Conservation (phyloP, 768 basidiomycete species). For the Gelatoporia subvermispora region DNA sequence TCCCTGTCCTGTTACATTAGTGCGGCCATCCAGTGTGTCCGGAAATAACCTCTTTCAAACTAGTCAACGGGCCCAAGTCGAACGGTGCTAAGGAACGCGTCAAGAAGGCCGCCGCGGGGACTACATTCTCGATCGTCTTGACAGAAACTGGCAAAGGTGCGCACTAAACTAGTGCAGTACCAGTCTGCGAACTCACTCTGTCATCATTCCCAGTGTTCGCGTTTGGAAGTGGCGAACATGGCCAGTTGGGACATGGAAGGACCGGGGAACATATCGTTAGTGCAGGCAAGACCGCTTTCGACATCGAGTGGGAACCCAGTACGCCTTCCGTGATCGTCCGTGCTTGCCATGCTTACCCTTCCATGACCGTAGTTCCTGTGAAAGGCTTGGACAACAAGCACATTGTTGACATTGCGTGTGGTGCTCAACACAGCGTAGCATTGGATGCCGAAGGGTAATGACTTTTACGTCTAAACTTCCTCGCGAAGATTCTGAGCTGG, state of each 20-base stretch:
- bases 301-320: slow-evolving; percentile 72
- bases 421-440: slow-evolving; percentile 83
- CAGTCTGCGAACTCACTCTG: background rate
- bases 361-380: slow-evolving; percentile 52
- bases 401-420: slow-evolving; percentile 79
- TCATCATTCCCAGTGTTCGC: slow-evolving; percentile 57
- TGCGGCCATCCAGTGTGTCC: slow-evolving; percentile 66
- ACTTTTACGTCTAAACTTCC: background rate
- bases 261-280: slow-evolving; percentile 90
- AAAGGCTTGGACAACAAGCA: slow-evolving; percentile 72
- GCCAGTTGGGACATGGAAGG: slow-evolving; percentile 88
- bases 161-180: background rate
- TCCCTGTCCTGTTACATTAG: slow-evolving; percentile 29
- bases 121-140: slow-evolving; percentile 79
- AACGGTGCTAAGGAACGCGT: slow-evolving; percentile 61
- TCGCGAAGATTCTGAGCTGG: background rate
- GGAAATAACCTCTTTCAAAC: slow-evolving; percentile 64
- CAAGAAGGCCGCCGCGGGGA: slow-evolving; percentile 73
- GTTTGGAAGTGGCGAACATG: slow-evolving; percentile 88
- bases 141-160: slow-evolving; percentile 77
- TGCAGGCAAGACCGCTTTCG: slow-evolving; percentile 80
- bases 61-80: slow-evolving; percentile 48
- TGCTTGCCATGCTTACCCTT: background rate
- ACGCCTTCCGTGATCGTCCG: slow-evolving; percentile 14
- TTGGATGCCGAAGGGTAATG: slow-evolving; percentile 70